Conservation (phyloP, 2,329 filamentous ascomycete species). For the Pseudogymnoascus sp. region DNA sequence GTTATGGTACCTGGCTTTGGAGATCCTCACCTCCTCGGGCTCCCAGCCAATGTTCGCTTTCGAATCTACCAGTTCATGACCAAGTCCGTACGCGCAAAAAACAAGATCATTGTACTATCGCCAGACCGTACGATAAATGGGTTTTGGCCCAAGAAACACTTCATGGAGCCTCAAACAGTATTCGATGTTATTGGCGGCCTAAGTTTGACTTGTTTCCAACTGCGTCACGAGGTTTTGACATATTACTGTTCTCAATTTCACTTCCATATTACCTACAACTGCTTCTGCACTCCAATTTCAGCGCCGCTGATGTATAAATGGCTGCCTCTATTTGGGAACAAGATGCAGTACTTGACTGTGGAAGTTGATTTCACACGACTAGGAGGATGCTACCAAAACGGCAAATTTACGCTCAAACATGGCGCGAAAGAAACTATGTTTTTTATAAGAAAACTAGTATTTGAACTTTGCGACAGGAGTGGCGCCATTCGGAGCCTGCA, state of each 20-base stretch:
- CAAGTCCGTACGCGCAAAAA: neutral
- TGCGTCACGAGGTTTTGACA: conserved; percentile 24
- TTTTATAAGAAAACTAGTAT: no score
- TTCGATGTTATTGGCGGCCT: neutral
- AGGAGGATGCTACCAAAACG: conserved; percentile 9
- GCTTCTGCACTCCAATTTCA: conserved; percentile 19
- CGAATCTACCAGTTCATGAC: neutral
- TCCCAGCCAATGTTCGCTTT: neutral
- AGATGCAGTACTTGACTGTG: conserved; percentile 23
- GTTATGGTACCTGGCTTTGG: neutral
- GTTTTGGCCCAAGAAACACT: neutral
- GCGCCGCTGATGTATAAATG: conserved; percentile 21
- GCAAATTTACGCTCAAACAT: neutral
- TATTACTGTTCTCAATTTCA: conserved; percentile 26
- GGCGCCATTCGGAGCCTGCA: neutral
- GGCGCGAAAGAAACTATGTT: neutral
- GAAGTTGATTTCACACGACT: conserved; percentile 26
- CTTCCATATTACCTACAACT: conserved; percentile 25
- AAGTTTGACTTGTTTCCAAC: neutral
- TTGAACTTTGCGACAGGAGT: neutral
- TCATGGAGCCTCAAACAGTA: neutral
- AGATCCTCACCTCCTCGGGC: neutral
- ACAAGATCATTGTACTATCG: neutral
- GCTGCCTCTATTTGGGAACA: conserved; percentile 21
- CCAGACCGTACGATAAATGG: neutral